phyloP scores from a whole-genome alignment of 352 stramenopile genomes.

The Blastocystis sp. region DNA sequence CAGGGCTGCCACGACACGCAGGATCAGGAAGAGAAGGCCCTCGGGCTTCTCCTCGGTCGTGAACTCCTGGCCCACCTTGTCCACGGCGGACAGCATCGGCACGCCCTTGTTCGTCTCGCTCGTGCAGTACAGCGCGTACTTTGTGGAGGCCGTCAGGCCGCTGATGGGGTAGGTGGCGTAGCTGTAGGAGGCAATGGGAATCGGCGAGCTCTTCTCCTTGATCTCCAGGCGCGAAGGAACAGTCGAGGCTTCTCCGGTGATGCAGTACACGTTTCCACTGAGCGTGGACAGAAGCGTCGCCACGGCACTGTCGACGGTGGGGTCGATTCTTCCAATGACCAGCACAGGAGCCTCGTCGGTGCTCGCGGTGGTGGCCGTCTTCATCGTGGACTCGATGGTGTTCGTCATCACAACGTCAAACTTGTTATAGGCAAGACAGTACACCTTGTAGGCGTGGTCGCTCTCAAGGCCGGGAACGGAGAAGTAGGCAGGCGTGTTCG shows the following conservation, averaged over 20 bases:
- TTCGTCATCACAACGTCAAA: background rate
- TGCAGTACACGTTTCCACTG: background rate
- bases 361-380: background rate
- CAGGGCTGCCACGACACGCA: constrained; percentile 72
- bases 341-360: background rate
- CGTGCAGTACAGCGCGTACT: constrained; percentile 47
- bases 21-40: background rate
- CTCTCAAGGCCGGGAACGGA: constrained; percentile 11
- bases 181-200: background rate
- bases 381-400: background rate
- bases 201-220: background rate
- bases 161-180: background rate
- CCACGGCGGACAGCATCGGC: background rate
- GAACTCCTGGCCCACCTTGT: constrained; percentile 6
- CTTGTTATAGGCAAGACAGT: constrained; percentile 41
- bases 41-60: background rate
- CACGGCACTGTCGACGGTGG: background rate
- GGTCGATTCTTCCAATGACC: constrained; percentile 19
- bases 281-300: background rate
- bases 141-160: constrained; percentile 5
- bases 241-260: background rate
- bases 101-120: background rate
- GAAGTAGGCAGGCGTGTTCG: background rate
- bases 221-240: background rate
- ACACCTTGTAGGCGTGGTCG: constrained; percentile 21